These are phyloP conservation scores for Dactylella cylindrospora DNA, from an alignment of 2,329 filamentous ascomycete species.

Conservation along the genomic window DNA sequence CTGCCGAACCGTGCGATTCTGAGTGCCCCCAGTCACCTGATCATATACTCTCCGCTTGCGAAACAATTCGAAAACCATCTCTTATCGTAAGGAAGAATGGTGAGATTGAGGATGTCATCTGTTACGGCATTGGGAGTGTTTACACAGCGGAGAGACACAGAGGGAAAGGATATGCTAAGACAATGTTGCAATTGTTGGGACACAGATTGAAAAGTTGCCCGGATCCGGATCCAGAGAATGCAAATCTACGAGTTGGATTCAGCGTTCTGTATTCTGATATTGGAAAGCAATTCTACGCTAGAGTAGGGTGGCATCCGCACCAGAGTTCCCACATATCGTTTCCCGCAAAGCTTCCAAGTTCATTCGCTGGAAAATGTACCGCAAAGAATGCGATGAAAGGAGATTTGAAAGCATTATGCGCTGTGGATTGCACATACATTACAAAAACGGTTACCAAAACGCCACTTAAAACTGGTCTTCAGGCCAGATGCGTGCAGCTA, in stretches of 20 bases:
- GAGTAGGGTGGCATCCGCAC: conserved; percentile 37
- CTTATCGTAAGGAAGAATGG: conserved; percentile 51
- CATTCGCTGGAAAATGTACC: conserved; percentile 5
- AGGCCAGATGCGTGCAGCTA: conserved; percentile 39
- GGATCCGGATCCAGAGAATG: conserved; percentile 16
- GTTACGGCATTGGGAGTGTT: conserved; percentile 38
- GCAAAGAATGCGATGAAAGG: conserved; percentile 37
- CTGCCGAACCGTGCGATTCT: conserved; percentile 50
- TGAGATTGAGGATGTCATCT: conserved; percentile 40
- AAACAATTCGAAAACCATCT: conserved; percentile 64
- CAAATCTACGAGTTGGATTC: conserved; percentile 29
- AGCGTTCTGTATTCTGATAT: conserved; percentile 44
- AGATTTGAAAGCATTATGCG: conserved; percentile 38
- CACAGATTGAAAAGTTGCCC: conserved; percentile 19
- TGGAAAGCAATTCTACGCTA: conserved; percentile 41
- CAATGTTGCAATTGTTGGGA: conserved; percentile 37
- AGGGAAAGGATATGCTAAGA: conserved; percentile 39
- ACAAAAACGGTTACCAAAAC: conserved; percentile 14
- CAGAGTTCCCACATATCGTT: conserved; percentile 42
- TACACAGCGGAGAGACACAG: conserved; percentile 33
- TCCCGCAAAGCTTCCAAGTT: conserved; percentile 31
- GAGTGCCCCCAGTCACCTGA: conserved; percentile 52
- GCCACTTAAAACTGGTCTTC: conserved; percentile 16
- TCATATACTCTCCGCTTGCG: conserved; percentile 65
- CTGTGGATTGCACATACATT: conserved; percentile 29